These are phyloP conservation scores for Neofusicoccum cordaticola DNA, from an alignment of 2,329 filamentous ascomycete species.

Conservation along the genomic window DNA sequence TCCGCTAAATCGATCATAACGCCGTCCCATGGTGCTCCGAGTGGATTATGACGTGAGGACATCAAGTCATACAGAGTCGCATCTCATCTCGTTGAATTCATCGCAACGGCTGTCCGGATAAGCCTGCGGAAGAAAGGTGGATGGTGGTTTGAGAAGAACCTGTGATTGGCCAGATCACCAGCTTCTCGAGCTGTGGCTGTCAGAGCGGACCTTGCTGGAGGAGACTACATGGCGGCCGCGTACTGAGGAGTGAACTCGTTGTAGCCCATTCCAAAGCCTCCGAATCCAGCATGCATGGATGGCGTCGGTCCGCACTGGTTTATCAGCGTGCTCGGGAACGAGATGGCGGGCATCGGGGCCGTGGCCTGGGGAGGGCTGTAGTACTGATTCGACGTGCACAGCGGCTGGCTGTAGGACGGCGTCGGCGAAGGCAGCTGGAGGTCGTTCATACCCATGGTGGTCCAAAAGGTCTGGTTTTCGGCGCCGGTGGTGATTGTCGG, in stretches of 20 bases:
- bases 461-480: slow-evolving; percentile 76
- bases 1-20: slow-evolving; percentile 49
- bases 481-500: slow-evolving; percentile 65
- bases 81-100: slow-evolving; percentile 32
- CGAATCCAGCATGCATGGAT: slow-evolving; percentile 58
- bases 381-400: slow-evolving; percentile 67
- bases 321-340: slow-evolving; percentile 82
- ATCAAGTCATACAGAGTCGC: slow-evolving; percentile 43
- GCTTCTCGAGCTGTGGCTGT: slow-evolving; percentile 21
- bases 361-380: slow-evolving; percentile 76
- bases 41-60: slow-evolving; percentile 38
- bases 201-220: slow-evolving; percentile 45
- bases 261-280: slow-evolving; percentile 74
- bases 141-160: not conserved
- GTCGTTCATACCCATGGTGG: slow-evolving; percentile 71
- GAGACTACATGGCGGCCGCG: slow-evolving; percentile 78
- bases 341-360: slow-evolving; percentile 71
- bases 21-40: slow-evolving; percentile 51
- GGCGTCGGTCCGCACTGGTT: slow-evolving; percentile 75
- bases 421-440: slow-evolving; percentile 72
- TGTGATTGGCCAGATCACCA: slow-evolving; percentile 44
- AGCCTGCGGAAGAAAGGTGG: slow-evolving; percentile 23
- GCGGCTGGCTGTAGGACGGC: slow-evolving; percentile 76
- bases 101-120: slow-evolving; percentile 40
- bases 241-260: slow-evolving; percentile 73